phyloP scores from a whole-genome alignment of 192 early-diverging fungal genomes.

The Entophlyctis luteolus region DNA sequence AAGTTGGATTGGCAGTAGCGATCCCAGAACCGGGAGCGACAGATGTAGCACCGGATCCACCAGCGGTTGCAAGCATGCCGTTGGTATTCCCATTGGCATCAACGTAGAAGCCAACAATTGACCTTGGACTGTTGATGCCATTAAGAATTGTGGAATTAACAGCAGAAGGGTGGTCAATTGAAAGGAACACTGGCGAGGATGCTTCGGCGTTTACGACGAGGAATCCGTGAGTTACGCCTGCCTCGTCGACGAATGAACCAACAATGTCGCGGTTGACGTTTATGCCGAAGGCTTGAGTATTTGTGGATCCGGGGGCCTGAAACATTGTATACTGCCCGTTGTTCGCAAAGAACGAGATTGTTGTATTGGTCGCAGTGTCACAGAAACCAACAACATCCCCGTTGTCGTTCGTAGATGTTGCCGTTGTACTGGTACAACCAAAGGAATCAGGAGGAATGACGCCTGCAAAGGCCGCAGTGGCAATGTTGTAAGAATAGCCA shows the following conservation, averaged over 20 bases:
- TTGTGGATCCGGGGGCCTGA: background rate
- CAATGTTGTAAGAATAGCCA: background rate
- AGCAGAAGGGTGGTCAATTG: background rate
- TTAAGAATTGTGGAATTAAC: background rate
- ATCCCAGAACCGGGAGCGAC: background rate
- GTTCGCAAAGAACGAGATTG: background rate
- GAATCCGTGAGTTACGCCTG: background rate
- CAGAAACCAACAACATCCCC: conserved; percentile 1
- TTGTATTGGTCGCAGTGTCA: background rate
- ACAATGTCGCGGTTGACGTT: background rate
- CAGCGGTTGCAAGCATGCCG: background rate
- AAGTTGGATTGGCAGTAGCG: no score
- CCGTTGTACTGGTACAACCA: background rate
- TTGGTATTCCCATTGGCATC: conserved; percentile 3
- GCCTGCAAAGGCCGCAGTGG: background rate
- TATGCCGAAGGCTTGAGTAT: conserved; percentile 3
- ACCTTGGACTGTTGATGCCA: background rate
- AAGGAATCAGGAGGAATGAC: background rate
- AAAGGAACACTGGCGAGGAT: background rate
- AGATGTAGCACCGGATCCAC: background rate
- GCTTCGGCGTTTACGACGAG: background rate
- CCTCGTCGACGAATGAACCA: background rate
- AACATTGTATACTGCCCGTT: background rate
- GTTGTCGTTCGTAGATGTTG: background rate
- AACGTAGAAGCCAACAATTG: background rate